Percentiles rank a stretch among this genome's conserved stretches.
Conservation (phyloP, 2,329 filamentous ascomycete species). For the Gnomoniopsis smithogilvyi region DNA sequence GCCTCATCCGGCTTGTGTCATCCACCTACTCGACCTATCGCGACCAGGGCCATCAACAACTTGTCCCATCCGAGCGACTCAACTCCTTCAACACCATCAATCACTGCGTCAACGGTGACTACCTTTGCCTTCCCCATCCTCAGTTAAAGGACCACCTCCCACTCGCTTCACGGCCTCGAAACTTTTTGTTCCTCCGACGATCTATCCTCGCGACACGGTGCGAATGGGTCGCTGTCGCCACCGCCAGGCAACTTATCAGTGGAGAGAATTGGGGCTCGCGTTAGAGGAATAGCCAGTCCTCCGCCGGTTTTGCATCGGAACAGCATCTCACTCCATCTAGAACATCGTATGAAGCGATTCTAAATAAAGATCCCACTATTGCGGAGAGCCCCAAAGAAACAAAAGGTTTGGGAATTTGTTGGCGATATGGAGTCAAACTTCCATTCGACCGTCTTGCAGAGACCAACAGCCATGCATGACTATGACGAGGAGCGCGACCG, state of each 20-base stretch:
- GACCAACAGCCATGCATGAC: constrained; percentile 35
- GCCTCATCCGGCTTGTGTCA: too few species aligned
- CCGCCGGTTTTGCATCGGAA: not conserved
- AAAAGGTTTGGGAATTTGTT: not conserved
- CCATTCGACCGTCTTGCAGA: constrained; percentile 48
- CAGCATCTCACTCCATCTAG: not conserved
- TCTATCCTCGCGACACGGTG: not conserved
- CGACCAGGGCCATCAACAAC: too few species aligned
- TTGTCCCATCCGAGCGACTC: too few species aligned
- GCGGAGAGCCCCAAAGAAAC: not conserved
- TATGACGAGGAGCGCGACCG: constrained; percentile 32
- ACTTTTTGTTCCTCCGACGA: not conserved
- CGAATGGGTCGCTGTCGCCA: constrained; percentile 16
- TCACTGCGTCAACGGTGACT: too few species aligned
- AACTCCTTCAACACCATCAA: too few species aligned
- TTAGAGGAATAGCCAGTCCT: not conserved
- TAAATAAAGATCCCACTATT: too few species aligned
- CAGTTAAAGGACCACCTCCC: not conserved
- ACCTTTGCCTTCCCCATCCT: too few species aligned
- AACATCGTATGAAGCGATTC: not conserved
- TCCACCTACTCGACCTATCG: too few species aligned
- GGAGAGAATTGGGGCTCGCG: constrained; percentile 10
- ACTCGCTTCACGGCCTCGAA: not conserved
- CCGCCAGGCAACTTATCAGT: constrained; percentile 1
- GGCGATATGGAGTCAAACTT: constrained; percentile 45